Evolutionary conservation across 2,329 filamentous ascomycete species (phyloP), one percentile per base, ranked within the genome.

Genomic region (Myrmaecium sp.): DNA sequence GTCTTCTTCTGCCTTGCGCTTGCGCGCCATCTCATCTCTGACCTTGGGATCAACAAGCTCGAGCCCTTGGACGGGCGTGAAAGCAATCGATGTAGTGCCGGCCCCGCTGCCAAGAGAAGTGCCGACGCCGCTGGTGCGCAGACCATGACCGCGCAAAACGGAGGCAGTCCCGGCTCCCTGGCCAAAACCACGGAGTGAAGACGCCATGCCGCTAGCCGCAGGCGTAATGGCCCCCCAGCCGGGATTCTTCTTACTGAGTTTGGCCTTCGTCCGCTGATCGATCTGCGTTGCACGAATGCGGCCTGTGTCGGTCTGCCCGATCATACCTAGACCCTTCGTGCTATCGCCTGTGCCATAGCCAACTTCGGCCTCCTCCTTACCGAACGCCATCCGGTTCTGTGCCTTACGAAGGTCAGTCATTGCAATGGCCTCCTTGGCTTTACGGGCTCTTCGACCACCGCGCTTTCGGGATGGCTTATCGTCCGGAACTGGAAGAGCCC

Each of bases 371-470:
- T 98, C 89, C 51, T 95, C 86, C 49, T 92, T 89, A 31, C 84
- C 84, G 44, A 98, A 98, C 0, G 75, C 82, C 69, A 98, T 76
- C 28, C 89, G 71, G 56, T 98, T 98, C 54, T 95, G 89, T 4
- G 83, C 83, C 52, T 95, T 94, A 37, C 84, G 74, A 16, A 98
- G 61, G 29, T 98, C 89, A 0, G 89, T 98, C 82, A 94, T 92
- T 33, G 89, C 86, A 5, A 81, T 81, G 4, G 86, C 84, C 52
- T 93, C 89, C 64, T 98, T 98, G 33, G 86, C 86, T 52, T 93
- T 93, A 30, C 89, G 65, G 8, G 84, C 89, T 37, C 83, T 66
- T 29, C 86, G 66, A 27, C 89, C 89, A 51, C 89, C 89, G 36
- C 89, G 78, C 52, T 98, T 98, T 17, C 84, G 67, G 1, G 80